Conservation (phyloP, 208 protist genomes). For the Angomonas deanei region DNA sequence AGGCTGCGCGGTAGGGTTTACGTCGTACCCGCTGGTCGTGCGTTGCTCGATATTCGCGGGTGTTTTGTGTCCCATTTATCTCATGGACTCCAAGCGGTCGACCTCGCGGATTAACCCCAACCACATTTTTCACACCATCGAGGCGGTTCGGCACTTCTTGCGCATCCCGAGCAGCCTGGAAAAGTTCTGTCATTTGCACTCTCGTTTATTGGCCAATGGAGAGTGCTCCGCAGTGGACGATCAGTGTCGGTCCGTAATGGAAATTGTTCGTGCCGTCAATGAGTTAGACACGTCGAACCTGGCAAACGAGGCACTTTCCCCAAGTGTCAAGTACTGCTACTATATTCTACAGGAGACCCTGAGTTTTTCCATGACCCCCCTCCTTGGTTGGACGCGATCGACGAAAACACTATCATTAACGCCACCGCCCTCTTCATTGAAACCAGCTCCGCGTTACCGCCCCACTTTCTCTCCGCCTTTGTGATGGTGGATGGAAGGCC, state of each 20-base stretch:
- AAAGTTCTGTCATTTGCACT: conserved; percentile 59
- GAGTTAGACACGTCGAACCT: conserved; percentile 12
- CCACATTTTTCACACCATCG: conserved; percentile 18
- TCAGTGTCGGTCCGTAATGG: conserved; percentile 32
- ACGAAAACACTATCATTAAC: conserved; percentile 23
- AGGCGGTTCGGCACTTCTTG: conserved; percentile 20
- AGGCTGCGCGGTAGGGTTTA: background rate
- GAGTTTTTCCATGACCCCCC: conserved; percentile 36
- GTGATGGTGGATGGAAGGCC: conserved; percentile 34
- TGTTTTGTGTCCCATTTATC: conserved; percentile 41
- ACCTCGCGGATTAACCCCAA: background rate
- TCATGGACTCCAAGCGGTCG: conserved; percentile 9
- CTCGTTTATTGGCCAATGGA: conserved; percentile 50
- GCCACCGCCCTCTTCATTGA: conserved; percentile 54
- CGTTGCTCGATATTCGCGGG: conserved; percentile 44
- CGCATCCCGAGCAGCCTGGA: conserved; percentile 33
- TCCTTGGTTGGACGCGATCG: conserved; percentile 50
- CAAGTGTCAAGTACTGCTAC: conserved; percentile 60
- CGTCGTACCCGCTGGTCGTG: conserved; percentile 39
- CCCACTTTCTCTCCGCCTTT: conserved; percentile 51
- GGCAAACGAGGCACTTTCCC: conserved; percentile 22
- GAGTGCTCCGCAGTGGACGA: conserved; percentile 18
- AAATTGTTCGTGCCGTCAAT: conserved; percentile 30
- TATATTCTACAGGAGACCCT: conserved; percentile 72
- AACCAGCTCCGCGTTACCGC: conserved; percentile 42